phyloP scores from a whole-genome alignment of 345 rosid species.

The Moringa oleifera region DNA sequence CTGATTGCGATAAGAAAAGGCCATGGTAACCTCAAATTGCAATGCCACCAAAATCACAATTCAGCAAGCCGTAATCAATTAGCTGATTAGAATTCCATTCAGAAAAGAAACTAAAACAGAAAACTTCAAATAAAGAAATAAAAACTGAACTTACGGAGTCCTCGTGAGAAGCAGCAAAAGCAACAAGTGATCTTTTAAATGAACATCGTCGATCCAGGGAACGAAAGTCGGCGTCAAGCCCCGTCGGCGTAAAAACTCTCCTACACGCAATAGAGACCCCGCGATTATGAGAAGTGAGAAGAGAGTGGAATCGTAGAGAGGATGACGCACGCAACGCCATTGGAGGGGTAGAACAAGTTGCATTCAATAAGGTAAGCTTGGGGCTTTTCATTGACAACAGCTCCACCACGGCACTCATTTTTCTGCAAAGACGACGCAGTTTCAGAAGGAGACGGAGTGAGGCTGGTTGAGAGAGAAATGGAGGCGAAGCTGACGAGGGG shows the following conservation, averaged over 20 bases:
- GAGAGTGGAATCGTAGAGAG: constrained; percentile 17
- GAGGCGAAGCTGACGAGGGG: no score
- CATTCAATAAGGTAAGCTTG: constrained; percentile 23
- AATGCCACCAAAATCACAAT: background rate
- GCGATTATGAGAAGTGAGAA: constrained; percentile 10
- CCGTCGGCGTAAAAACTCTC: constrained; percentile 18
- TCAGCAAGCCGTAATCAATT: background rate
- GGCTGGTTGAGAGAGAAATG: no score
- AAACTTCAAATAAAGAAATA: no score
- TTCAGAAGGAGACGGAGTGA: no score
- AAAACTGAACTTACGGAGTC: constrained; percentile 42
- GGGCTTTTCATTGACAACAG: constrained; percentile 33
- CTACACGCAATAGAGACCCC: constrained; percentile 11
- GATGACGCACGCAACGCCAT: constrained; percentile 14
- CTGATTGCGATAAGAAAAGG: background rate
- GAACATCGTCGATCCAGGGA: constrained; percentile 25
- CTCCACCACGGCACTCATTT: constrained; percentile 29
- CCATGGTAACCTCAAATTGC: no score
- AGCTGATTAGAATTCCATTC: no score
- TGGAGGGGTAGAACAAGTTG: constrained; percentile 18
- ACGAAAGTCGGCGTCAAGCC: constrained; percentile 27
- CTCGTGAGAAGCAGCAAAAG: constrained; percentile 60
- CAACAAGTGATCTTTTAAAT: constrained; percentile 24
- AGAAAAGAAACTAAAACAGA: no score
- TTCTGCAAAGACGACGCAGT: background rate